These are phyloP conservation scores for Rauvolfia tetraphylla DNA, from an alignment of 257 asterid genomes.

Conservation along the genomic window DNA sequence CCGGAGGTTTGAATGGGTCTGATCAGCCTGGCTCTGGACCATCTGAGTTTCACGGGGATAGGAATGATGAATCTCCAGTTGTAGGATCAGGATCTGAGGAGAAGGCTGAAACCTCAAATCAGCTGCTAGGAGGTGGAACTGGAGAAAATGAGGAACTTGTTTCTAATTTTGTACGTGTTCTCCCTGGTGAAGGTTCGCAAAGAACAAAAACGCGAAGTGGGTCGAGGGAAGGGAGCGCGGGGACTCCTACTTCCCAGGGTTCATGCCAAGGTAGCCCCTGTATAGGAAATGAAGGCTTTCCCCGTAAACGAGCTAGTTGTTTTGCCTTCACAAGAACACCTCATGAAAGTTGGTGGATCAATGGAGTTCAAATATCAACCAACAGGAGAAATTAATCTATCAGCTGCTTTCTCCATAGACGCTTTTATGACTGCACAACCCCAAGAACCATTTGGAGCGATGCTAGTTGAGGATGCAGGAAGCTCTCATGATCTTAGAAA, in stretches of 20 bases:
- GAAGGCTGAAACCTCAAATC: constrained; percentile 36
- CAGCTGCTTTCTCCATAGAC: constrained; percentile 40
- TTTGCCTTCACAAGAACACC: constrained; percentile 42
- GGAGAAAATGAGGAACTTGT: constrained; percentile 28
- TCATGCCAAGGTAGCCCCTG: constrained; percentile 67
- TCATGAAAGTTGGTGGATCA: constrained; percentile 25
- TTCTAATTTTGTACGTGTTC: constrained; percentile 16
- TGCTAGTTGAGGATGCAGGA: constrained; percentile 75
- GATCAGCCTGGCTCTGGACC: constrained; percentile 39
- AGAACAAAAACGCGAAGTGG: constrained; percentile 58
- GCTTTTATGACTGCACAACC: constrained; percentile 29
- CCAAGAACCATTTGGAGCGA: constrained; percentile 50
- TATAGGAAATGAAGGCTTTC: constrained; percentile 42
- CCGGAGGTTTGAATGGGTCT: constrained; percentile 41
- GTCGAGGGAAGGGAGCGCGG: constrained; percentile 77
- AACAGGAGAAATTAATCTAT: constrained; percentile 36
- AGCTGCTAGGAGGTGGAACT: constrained; percentile 24
- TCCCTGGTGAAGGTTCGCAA: constrained; percentile 37
- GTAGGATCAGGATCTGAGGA: constrained; percentile 33
- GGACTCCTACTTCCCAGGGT: constrained; percentile 79
- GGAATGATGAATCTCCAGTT: constrained; percentile 33
- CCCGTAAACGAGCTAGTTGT: constrained; percentile 39
- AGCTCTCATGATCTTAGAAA: constrained; percentile 76
- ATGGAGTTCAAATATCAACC: constrained; percentile 33
- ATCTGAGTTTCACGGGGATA: constrained; percentile 48